Evolutionary conservation across 225 moss, liverwort and hornwort species (phyloP), one percentile per base, ranked within the genome.

Genomic region (Pseudoscleropodium purum): DNA sequence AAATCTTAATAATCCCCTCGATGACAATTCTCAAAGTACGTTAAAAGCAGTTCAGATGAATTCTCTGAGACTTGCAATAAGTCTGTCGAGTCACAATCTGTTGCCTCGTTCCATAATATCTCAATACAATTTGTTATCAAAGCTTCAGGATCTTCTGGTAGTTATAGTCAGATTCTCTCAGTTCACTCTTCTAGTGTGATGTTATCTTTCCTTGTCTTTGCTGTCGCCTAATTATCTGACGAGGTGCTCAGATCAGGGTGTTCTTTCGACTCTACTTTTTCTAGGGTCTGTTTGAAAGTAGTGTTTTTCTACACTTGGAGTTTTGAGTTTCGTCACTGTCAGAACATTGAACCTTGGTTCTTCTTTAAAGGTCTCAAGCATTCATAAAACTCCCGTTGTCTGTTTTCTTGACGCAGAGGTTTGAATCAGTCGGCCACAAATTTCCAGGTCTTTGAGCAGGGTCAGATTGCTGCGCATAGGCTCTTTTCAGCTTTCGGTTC

Each of bases 401-500:
- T 91, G 83, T 70, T 86, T 84, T 51, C 70, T 81, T 91, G 88
- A 81, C 24, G 70, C 93, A 95, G 95, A 89, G 95, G 95, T 69
- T 92, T 95, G 91, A 95, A 95, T 91, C 93, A 94, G 87, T 94
- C 95, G 86, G 95, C 95, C 72, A 95, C 95, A 84, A 95, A 95
- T 87, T 95, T 94, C 82, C 95, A 95, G 90, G 94, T 94, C 81
- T 95, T 95, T 83, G 95, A 95, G 92, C 95, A 94, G 87, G 95
- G 95, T 60, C 94, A 94, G 88, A 93, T 95, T 90, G 95, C 95
- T 89, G 95, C 95, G 57, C 94, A 95, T 81, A 91, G 95, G 81
- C 91, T 95, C 77, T 95, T 95, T 90, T 76, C 94, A 88, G 89
- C 93, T 88, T 93, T 94, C 75, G 80, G 89, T 88, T 89, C 87